Evolutionary conservation across 495 filamentous ascomycete genomes (phyloP), one percentile per base, ranked within the genome.

Genomic region (Cenococcum geophilum): DNA sequence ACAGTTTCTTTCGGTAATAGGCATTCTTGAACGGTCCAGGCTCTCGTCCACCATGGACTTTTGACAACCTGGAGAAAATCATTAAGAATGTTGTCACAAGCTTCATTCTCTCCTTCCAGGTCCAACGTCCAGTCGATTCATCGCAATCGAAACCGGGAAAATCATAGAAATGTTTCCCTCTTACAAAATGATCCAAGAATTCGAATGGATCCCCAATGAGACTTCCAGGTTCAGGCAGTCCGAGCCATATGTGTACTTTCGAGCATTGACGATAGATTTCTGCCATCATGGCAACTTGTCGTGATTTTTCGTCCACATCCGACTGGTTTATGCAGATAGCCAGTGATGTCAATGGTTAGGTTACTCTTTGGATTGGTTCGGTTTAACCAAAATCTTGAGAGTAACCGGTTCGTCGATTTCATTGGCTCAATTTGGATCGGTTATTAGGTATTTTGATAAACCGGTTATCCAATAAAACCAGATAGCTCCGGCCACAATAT

Each of bases 291-390:
- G 6, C 6, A 18, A 50, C 47, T 18, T 50, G 47, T 18, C n/a
- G 9, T 9, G 16, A 20, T 18, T 23, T 50, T 50, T 50, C 47
- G 8, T 6, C 47, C 9, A 18, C 20, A 50, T 50, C 47, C 20
- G 16, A 6, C n/a, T 50, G 47, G 20, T 54, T 23, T 22, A 54
- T 54, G 20, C 51, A 54, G 6, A 54, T 16, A n/a, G n/a, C n/a
- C n/a, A n/a, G n/a, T n/a, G n/a, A n/a, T n/a, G n/a, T n/a, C n/a
- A n/a, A n/a, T n/a, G n/a, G n/a, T n/a, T n/a, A n/a, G n/a, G n/a
- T n/a, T n/a, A n/a, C n/a, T n/a, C n/a, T n/a, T n/a, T n/a, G n/a
- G n/a, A n/a, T n/a, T n/a, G n/a, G n/a, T n/a, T n/a, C n/a, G n/a
- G n/a, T n/a, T n/a, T n/a, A n/a, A n/a, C n/a, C n/a, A n/a, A n/a